Conservation (phyloP, 148 eudicot genomes). For the Rhododendron griersonianum region DNA sequence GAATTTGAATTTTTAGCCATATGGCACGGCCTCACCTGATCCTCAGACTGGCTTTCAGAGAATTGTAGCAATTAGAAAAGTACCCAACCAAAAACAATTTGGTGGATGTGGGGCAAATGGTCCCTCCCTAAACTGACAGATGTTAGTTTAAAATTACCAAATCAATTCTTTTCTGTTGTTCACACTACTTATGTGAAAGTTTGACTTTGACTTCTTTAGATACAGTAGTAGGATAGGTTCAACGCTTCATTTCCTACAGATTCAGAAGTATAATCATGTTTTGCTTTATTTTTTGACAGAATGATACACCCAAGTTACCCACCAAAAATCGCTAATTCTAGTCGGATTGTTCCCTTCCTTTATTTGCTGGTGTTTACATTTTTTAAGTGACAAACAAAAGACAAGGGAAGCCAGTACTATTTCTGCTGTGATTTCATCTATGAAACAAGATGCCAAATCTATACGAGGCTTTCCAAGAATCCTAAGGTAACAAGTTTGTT, state of each 20-base stretch:
- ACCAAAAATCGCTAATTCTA: background rate
- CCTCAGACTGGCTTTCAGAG: background rate
- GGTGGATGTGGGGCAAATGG: background rate
- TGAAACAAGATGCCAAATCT: background rate
- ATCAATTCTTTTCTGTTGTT: background rate
- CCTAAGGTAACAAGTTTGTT: background rate
- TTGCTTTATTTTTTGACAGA: background rate
- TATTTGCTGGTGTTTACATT: background rate
- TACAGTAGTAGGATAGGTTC: background rate
- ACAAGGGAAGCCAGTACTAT: background rate
- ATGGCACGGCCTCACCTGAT: background rate
- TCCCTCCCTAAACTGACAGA: background rate
- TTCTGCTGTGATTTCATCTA: background rate
- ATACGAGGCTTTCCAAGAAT: background rate
- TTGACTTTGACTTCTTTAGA: background rate
- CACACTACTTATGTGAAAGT: background rate
- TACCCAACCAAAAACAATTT: background rate
- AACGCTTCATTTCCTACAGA: background rate
- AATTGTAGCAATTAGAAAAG: background rate
- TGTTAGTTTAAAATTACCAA: background rate
- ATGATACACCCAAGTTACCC: background rate
- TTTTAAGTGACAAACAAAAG: background rate
- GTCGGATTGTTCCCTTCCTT: background rate
- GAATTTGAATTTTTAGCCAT: background rate
- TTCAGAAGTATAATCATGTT: background rate